phyloP scores from a whole-genome alignment of 2,329 filamentous ascomycete species.

The Sclerotinia subarctica region DNA sequence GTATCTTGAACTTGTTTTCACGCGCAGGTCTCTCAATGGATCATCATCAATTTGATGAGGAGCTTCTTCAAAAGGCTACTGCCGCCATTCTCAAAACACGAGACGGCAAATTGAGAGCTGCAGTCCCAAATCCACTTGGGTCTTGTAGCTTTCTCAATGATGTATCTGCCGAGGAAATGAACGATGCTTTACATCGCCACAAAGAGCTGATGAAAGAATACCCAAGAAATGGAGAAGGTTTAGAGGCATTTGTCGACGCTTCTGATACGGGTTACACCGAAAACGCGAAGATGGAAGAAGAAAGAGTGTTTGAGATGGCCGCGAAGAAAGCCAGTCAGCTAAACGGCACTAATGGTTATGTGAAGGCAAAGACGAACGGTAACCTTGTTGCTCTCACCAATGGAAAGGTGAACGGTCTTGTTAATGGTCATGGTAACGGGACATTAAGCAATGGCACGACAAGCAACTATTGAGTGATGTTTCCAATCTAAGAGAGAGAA shows the following conservation, averaged over 20 bases:
- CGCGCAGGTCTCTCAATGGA: constrained; percentile 70
- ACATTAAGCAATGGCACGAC: constrained; percentile 8
- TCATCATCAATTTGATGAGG: constrained; percentile 63
- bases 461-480: not conserved
- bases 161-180: constrained; percentile 59
- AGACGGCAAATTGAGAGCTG: constrained; percentile 64
- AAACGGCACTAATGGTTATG: constrained; percentile 28
- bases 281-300: constrained; percentile 33
- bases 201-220: constrained; percentile 62
- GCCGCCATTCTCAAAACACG: constrained; percentile 68
- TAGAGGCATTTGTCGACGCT: constrained; percentile 67
- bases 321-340: constrained; percentile 31
- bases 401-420: not conserved
- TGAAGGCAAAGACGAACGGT: not conserved
- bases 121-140: constrained; percentile 66
- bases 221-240: constrained; percentile 60
- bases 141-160: constrained; percentile 68
- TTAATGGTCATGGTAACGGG: not conserved
- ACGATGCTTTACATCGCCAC: constrained; percentile 56
- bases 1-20: constrained; percentile 65
- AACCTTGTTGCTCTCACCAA: not conserved
- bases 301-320: constrained; percentile 27
- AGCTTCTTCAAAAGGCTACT: constrained; percentile 62
- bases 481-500: not conserved
- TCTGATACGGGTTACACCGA: constrained; percentile 60